Evolutionary conservation across 768 basidiomycete genomes (phyloP).

Genomic region (Paxillus ammoniavirescens): DNA sequence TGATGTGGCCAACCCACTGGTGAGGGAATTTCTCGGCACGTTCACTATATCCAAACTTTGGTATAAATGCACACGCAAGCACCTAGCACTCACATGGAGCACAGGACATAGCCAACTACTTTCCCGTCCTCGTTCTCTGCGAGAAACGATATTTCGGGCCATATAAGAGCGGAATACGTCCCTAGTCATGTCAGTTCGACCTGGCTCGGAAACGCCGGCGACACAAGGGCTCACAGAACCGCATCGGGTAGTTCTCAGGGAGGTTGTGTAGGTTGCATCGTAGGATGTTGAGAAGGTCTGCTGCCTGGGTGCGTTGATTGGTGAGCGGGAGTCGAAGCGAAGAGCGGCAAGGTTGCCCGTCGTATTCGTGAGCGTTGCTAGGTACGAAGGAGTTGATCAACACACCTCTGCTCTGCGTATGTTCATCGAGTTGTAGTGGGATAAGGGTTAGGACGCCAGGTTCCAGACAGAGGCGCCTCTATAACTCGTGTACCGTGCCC

Average conservation of each 20-base stretch:
- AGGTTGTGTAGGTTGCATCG: conserved; percentile 51
- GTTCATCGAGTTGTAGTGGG: conserved; percentile 18
- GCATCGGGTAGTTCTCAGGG: conserved; percentile 47
- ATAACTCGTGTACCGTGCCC: background rate
- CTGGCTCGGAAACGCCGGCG: background rate
- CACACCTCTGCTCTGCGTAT: conserved; percentile 30
- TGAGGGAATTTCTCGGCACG: conserved; percentile 14
- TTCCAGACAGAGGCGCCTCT: no score
- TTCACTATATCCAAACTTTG: conserved; percentile 14
- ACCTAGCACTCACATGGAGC: conserved; percentile 44
- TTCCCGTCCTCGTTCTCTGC: conserved; percentile 48
- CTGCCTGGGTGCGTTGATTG: conserved; percentile 31
- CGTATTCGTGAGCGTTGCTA: background rate
- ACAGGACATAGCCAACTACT: conserved; percentile 56
- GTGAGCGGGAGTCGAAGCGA: background rate
- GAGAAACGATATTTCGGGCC: conserved; percentile 55
- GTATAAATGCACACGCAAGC: conserved; percentile 2
- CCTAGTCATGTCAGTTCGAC: conserved; percentile 31
- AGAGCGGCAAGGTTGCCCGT: background rate
- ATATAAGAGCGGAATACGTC: conserved; percentile 44
- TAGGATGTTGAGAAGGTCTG: conserved; percentile 49
- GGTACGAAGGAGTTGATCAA: background rate
- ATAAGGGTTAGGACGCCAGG: no score
- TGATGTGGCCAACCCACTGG: conserved; percentile 23
- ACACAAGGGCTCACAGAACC: conserved; percentile 23